Evolutionary conservation across 441 rosid genomes (phyloP).

Genomic region (Gossypium gossypioides): DNA sequence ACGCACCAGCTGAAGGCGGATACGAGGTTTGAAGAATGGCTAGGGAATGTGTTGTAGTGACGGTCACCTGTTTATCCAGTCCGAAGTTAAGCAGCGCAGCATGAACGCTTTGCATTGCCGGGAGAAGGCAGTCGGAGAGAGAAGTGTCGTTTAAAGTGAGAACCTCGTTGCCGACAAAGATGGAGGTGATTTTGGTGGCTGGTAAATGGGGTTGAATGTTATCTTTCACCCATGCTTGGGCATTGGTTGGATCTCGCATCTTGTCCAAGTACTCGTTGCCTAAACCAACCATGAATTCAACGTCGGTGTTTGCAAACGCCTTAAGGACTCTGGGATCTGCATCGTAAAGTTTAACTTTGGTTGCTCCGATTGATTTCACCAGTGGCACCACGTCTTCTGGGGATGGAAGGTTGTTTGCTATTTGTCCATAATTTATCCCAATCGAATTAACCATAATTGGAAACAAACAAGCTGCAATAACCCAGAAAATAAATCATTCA

Average conservation of each 20-base stretch:
- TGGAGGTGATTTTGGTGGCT: conserved; percentile 68
- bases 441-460: conserved; percentile 25
- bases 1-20: conserved; percentile 82
- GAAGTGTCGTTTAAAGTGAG: conserved; percentile 62
- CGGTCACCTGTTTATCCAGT: conserved; percentile 50
- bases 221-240: conserved; percentile 55
- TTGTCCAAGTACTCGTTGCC: conserved; percentile 62
- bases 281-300: conserved; percentile 72
- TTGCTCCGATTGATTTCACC: conserved; percentile 73
- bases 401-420: conserved; percentile 71
- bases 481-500: neutral
- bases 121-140: conserved; percentile 42
- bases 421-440: conserved; percentile 88
- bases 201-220: conserved; percentile 64
- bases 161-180: conserved; percentile 79
- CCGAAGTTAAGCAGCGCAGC: conserved; percentile 52
- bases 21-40: conserved; percentile 58
- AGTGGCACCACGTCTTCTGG: conserved; percentile 63
- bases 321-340: conserved; percentile 65
- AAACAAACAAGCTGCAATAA: neutral
- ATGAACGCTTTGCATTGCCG: conserved; percentile 71
- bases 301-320: conserved; percentile 63
- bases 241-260: conserved; percentile 51
- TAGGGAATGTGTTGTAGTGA: conserved; percentile 79
- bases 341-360: conserved; percentile 77